Evolutionary conservation across 2,329 filamentous ascomycete species (phyloP), one percentile per base, ranked within the genome.

Genomic region (Calonectria henricotiae): DNA sequence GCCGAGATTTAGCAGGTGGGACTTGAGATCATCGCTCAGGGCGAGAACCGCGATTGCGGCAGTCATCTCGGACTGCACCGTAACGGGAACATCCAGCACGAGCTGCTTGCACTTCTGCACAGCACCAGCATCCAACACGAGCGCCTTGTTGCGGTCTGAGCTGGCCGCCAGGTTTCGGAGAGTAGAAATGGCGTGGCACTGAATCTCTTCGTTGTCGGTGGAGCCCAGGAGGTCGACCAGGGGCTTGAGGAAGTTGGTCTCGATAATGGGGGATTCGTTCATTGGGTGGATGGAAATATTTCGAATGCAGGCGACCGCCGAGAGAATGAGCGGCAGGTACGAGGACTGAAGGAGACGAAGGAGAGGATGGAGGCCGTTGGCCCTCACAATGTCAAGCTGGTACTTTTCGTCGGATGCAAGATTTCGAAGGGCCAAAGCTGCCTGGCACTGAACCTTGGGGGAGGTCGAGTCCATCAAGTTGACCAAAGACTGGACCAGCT

Each of bases 61-160:
- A 5, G 96, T 99, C 96, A 99, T 99, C 83, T 99, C 96, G 2
- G 95, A 98, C 81, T 99, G 96, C 2, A 99, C 96, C 44, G 94
- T 96, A 60, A 98, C 89, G 0, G 96, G 95, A 3, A 98, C 96
- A 67, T 97, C 92, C 20, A 99, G 87, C 27, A 99, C 95, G 63
- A 99, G 88, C 80, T 98, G 94, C 84, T 98, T 98, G 90, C 96
- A 99, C 82, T 98, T 98, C 81, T 98, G 95, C 44, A 99, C 96
- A 2, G 96, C 96, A 27, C 96, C 96, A 39, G 96, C 96, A 83
- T 98, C 95, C 60, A 99, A 86, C 1, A 99, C 96, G n/a, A 99
- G 88, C 69, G 97, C 94, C 85, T 99, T 99, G 88, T 99, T 99
- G 73, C 94, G 92, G 81, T 99, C 96, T 8, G 96, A 98, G 83